Evolutionary conservation across 192 early-diverging fungal species (phyloP).

Genomic region (Linnemannia hyalina): DNA sequence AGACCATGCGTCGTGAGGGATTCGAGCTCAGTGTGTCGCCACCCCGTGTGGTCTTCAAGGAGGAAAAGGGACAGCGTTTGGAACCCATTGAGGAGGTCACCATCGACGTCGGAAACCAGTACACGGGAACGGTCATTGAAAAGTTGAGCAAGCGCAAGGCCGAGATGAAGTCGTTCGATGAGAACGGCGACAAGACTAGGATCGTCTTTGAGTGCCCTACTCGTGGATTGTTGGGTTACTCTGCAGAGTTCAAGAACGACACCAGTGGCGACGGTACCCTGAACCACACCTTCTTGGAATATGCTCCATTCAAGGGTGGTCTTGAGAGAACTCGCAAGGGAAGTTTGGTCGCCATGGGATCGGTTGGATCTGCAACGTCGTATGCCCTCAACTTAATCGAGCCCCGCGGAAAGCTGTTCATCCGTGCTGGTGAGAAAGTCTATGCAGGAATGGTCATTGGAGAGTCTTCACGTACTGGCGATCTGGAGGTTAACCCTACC

Average conservation of each 20-base stretch:
- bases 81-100: constrained; percentile 91
- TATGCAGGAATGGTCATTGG: constrained; percentile 93
- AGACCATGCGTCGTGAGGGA: constrained; percentile 92
- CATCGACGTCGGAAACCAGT: constrained; percentile 80
- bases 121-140: constrained; percentile 84
- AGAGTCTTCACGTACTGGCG: constrained; percentile 81
- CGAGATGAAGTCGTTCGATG: constrained; percentile 80
- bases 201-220: constrained; percentile 87
- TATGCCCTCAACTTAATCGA: constrained; percentile 84
- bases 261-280: constrained; percentile 86
- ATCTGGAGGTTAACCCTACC: constrained; percentile 88
- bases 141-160: constrained; percentile 88
- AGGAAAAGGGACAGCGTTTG: constrained; percentile 65
- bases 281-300: constrained; percentile 83
- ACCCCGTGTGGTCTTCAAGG: constrained; percentile 85
- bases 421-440: constrained; percentile 78
- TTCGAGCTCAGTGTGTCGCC: constrained; percentile 88
- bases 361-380: constrained; percentile 72
- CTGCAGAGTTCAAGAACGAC: constrained; percentile 91
- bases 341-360: constrained; percentile 78
- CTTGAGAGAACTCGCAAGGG: constrained; percentile 84
- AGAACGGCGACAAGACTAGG: constrained; percentile 79
- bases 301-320: constrained; percentile 78
- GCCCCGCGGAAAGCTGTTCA: constrained; percentile 84
- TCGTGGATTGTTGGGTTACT: constrained; percentile 84